Conservation (phyloP, 1,284 basidiomycete genomes). For the Pascua sp. region DNA sequence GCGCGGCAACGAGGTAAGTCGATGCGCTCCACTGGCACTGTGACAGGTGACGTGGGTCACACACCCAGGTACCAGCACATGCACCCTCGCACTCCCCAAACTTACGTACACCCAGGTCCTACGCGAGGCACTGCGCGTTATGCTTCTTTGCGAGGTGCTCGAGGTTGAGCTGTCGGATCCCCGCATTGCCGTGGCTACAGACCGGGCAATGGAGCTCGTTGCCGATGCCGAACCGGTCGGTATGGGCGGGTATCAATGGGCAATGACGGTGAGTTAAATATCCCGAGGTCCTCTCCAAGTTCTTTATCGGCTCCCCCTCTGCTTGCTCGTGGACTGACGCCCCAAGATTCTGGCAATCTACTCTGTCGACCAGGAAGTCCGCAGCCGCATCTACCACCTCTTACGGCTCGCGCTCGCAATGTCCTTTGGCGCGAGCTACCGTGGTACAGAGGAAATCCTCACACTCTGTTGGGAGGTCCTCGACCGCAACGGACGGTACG, state of each 20-base stretch:
- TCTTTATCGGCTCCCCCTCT: background rate
- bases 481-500: slow-evolving; percentile 15
- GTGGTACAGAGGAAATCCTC: slow-evolving; percentile 14
- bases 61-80: too few relatives aligned
- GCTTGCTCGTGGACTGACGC: background rate
- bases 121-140: slow-evolving; percentile 13
- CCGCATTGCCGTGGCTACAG: slow-evolving; percentile 3
- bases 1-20: slow-evolving; percentile 18
- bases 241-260: slow-evolving; percentile 18
- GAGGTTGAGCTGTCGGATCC: slow-evolving; percentile 12
- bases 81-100: background rate
- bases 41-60: too few relatives aligned
- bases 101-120: background rate
- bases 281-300: background rate
- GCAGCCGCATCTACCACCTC: slow-evolving; percentile 5
- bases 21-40: too few relatives aligned
- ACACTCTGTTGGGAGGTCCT: slow-evolving; percentile 16
- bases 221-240: slow-evolving; percentile 13
- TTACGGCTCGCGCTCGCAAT: slow-evolving; percentile 8
- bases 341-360: slow-evolving; percentile 18
- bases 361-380: slow-evolving; percentile 2
- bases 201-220: slow-evolving; percentile 16
- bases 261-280: background rate
- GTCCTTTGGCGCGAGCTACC: slow-evolving; percentile 14
- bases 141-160: slow-evolving; percentile 22